Conservation (phyloP, 441 rosid species). For the Heliophila coronopifolia region DNA sequence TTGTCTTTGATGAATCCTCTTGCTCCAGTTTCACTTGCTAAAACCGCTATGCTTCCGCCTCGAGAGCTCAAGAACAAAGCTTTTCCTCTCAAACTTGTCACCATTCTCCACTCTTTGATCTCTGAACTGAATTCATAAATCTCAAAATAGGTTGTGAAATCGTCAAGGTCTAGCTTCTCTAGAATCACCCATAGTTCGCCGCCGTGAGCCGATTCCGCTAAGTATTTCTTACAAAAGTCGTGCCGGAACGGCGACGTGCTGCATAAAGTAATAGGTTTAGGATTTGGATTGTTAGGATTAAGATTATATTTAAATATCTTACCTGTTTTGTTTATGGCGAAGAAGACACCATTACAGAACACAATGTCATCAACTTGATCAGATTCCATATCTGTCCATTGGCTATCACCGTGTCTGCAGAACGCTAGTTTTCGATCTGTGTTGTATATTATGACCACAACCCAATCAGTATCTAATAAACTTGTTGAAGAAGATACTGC, state of each 20-base stretch:
- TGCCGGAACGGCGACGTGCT: constrained; percentile 8
- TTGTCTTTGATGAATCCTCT: constrained; percentile 5
- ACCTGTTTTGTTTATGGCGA: constrained; percentile 11
- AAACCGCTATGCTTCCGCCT: constrained; percentile 10
- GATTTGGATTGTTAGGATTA: neutral
- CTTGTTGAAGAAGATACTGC: constrained; percentile 14
- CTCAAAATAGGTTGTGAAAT: constrained; percentile 8
- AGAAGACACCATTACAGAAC: constrained; percentile 21
- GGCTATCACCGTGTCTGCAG: constrained; percentile 21
- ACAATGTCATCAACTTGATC: constrained; percentile 13
- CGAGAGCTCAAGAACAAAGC: constrained; percentile 22
- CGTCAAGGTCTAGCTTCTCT: constrained; percentile 15
- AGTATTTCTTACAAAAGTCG: constrained; percentile 20
- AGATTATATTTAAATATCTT: constrained; percentile 10
- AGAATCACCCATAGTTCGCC: constrained; percentile 13
- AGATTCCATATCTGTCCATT: constrained; percentile 21
- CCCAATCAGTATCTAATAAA: constrained; percentile 13
- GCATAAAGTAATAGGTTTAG: constrained; percentile 11
- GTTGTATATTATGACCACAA: constrained; percentile 17
- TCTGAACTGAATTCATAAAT: constrained; percentile 4
- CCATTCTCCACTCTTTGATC: constrained; percentile 14
- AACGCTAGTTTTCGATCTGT: constrained; percentile 20
- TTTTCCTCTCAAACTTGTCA: constrained; percentile 18
- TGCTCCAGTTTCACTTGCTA: neutral
- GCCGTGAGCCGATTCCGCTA: constrained; percentile 20